Evolutionary conservation across 441 rosid genomes (phyloP), one percentile per base, ranked within the genome.

Genomic region (Gossypium lobatum): DNA sequence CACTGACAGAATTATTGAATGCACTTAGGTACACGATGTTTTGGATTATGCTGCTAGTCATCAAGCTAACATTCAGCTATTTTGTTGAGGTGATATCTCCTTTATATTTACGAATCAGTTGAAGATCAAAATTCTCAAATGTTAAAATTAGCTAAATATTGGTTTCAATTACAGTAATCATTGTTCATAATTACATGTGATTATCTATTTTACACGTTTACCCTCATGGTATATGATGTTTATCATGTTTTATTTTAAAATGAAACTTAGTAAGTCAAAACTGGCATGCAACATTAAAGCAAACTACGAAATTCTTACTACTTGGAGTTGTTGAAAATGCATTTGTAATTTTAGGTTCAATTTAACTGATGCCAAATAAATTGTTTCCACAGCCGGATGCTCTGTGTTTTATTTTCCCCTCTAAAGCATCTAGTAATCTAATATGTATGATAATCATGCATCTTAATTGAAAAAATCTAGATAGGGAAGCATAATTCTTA

Each of bases 61-160:
- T 92, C 64, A 92, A 92, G 85, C 78, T 92, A 69, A 81, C 91
- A 60, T 89, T 91, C 87, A 92, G 96, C 73, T 90, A 84, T 75
- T 92, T 77, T 70, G 82, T 90, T 34, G 96, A 92, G 94, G 97
- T 92, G 48, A 79, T 72, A 69, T 75, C 50, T 42, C 63, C 39
- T 21, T 9, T 18, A 23, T 50, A 11, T 66, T 37, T 65, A 58
- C 16, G 39, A 28, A 45, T 77, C 65, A 74, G 6, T 61, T 23
- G 52, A 75, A 28, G 28, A 50, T 48, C 10, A 7, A 42, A 72
- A 18, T 72, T 45, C n/a, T 61, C 13, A 21, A 50, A 69, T 17
- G 34, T 4, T 69, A 69, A 50, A 26, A 39, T 73, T 65, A 10
- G 66, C 26, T 61, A 64, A 73, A 66, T 64, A 28, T 64, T 75